Evolutionary conservation across 257 asterid genomes (phyloP).

Genomic region (Leonotis leonurus): DNA sequence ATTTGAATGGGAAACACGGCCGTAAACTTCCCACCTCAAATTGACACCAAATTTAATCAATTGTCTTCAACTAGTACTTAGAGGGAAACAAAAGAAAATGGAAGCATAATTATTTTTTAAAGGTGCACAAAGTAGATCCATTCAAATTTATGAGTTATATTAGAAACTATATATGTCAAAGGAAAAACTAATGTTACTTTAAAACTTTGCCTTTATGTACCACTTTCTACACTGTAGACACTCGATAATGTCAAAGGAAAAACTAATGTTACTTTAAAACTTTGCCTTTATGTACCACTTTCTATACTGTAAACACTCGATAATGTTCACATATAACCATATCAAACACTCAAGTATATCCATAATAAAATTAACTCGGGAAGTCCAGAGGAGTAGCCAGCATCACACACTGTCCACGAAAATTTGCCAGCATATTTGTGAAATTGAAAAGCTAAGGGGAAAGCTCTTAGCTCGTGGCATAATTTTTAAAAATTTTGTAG

Average conservation of each 20-base stretch:
- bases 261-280: neutral
- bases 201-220: neutral
- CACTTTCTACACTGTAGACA: neutral
- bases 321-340: too few species aligned
- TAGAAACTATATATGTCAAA: neutral
- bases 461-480: too few species aligned
- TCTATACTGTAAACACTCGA: neutral
- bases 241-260: neutral
- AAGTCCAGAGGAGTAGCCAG: too few species aligned
- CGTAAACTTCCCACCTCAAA: neutral
- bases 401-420: neutral
- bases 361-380: too few species aligned
- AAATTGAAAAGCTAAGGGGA: too few species aligned
- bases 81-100: neutral
- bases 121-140: too few species aligned
- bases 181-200: neutral
- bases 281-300: neutral
- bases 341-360: too few species aligned
- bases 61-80: neutral
- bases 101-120: neutral
- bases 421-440: too few species aligned
- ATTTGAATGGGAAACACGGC: neutral
- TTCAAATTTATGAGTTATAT: neutral
- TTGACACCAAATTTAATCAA: neutral
- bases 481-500: neutral